Percentiles rank a stretch among this genome's conserved stretches.
Conservation (phyloP, 306 rosid genomes). For the Casuarina equisetifolia region DNA sequence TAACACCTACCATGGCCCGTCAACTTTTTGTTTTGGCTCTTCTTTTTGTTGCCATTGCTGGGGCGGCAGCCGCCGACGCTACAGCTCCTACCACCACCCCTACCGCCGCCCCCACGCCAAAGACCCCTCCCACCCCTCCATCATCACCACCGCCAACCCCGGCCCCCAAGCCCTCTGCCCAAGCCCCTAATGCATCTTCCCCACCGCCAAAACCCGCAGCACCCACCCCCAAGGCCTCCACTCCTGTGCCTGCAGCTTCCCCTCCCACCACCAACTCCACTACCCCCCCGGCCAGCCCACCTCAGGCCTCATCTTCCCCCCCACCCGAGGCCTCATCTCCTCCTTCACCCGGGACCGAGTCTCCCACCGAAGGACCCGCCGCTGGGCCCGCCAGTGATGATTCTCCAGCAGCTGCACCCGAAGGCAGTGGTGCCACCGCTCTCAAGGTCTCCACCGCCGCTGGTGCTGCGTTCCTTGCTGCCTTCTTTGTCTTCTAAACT, state of each 20-base stretch:
- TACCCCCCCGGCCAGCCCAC: conserved; percentile 5
- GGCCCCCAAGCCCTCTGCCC: background rate
- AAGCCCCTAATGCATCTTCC: conserved; percentile 3
- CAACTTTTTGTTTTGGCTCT: conserved; percentile 43
- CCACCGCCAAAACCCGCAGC: background rate
- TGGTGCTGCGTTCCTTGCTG: conserved; percentile 4
- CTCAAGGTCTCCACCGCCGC: background rate
- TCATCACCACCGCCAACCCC: conserved; percentile 7
- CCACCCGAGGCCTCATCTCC: conserved; percentile 19
- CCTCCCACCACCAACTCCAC: conserved; percentile 7
- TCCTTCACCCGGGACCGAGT: conserved; percentile 23
- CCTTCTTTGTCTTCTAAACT: conserved; percentile 39
- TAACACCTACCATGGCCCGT: conserved; percentile 26
- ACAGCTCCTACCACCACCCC: conserved; percentile 43
- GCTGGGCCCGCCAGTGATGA: conserved; percentile 8
- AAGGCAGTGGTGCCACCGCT: conserved; percentile 12
- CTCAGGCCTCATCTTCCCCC: conserved; percentile 18
- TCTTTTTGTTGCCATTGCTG: conserved; percentile 39
- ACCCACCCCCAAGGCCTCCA: background rate
- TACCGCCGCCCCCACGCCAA: conserved; percentile 30
- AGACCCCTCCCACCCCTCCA: conserved; percentile 22
- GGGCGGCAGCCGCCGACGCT: conserved; percentile 17
- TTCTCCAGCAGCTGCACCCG: conserved; percentile 10
- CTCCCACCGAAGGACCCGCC: conserved; percentile 20
- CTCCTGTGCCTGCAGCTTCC: conserved; percentile 3